Evolutionary conservation across 257 asterid species (phyloP).

Genomic region (Osmanthus fragrans): DNA sequence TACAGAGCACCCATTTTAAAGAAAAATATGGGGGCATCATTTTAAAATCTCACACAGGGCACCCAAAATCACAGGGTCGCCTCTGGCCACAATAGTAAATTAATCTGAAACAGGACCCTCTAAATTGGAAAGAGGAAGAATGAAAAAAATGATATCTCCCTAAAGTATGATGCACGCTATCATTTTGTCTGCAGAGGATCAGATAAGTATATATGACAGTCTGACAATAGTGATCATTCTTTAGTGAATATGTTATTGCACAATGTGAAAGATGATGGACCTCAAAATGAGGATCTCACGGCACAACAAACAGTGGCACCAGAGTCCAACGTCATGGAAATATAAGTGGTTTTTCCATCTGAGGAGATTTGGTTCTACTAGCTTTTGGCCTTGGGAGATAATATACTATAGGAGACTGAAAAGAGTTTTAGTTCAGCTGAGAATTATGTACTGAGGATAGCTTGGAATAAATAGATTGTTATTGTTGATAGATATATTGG

Average conservation of each 20-base stretch:
- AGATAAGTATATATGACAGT: slow-evolving; percentile 4
- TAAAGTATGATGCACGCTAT: slow-evolving; percentile 10
- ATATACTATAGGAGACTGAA: slow-evolving; percentile 51
- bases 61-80: no score
- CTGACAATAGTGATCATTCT: slow-evolving; percentile 22
- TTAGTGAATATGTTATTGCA: slow-evolving; percentile 16
- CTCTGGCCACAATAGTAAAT: slow-evolving; percentile 15
- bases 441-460: slow-evolving; percentile 42
- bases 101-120: slow-evolving; percentile 13
- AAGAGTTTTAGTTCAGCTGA: slow-evolving; percentile 53
- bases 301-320: slow-evolving; percentile 19
- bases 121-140: slow-evolving; percentile 23
- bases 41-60: no score
- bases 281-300: slow-evolving; percentile 19
- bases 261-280: slow-evolving; percentile 16
- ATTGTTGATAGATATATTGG: slow-evolving; percentile 57
- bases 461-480: slow-evolving; percentile 50
- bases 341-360: slow-evolving; percentile 34
- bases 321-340: slow-evolving; percentile 32
- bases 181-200: slow-evolving; percentile 27
- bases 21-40: no score
- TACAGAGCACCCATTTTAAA: no score
- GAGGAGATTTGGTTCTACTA: slow-evolving; percentile 62
- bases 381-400: slow-evolving; percentile 69
- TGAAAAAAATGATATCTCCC: neutral